Evolutionary conservation across 139 green algal species (phyloP), one percentile per base, ranked within the genome.

Genomic region (Klebsormidium nitens): DNA sequence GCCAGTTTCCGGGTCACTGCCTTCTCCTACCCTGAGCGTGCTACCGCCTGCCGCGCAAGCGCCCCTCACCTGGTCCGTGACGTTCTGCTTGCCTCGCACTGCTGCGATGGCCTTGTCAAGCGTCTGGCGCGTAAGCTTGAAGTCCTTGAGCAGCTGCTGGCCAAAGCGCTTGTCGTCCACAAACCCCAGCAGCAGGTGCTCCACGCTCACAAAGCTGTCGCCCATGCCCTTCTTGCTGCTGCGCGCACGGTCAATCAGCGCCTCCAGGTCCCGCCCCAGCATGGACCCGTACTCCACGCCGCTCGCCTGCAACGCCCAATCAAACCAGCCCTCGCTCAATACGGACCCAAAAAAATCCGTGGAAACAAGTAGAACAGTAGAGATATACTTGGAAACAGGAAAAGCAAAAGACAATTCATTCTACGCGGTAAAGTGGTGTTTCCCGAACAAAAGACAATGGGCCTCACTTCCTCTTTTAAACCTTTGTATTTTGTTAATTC

Each of bases 181-280:
- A 58, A 97, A 71, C 0, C 80, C 92, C 72, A 95, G 69, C 71
- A 97, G 55, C 67, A 99, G 80, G 81, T 98, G 93, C 86, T 99
- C 93, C 17, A 99, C 87, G 14, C 75, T 88, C 32, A 95, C 86
- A 59, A 90, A 99, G 48, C 84, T 42, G 76, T 97, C 91, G 39
- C 81, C 79, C 86, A 82, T 87, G 46, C 59, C 36, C 44, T 23
- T 68, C 63, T 76, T 69, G 23, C 89, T 61, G 34, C 87, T 79
- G 72, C 93, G 85, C 34, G 91, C 87, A 0, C 73, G 60, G 23
- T 86, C 91, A 3, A 99, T 87, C 59, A 94, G 70, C 17, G 63
- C 79, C 81, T 98, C 93, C 39, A 98, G 80, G 68, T 91, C 88
- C 29, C 93, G 85, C 0, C 93, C 93, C 50, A 98, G 85, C 35